Evolutionary conservation across 345 rosid species (phyloP).

Genomic region (Reutealis trisperma): DNA sequence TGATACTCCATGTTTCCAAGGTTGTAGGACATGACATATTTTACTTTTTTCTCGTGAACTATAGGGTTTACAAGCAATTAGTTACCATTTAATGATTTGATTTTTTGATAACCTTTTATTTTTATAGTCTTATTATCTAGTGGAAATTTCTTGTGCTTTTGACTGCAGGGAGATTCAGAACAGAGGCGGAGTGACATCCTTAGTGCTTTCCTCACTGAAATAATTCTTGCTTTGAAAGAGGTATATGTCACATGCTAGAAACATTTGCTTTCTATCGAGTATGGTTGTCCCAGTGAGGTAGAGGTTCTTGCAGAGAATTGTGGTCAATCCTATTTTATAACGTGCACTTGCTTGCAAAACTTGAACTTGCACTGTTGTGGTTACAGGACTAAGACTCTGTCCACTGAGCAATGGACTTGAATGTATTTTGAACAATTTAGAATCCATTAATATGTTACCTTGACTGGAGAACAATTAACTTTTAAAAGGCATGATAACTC

Average conservation of each 20-base stretch:
- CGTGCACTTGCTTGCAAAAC: background rate
- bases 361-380: background rate
- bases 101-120: background rate
- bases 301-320: background rate
- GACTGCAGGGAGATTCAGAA: slow-evolving; percentile 63
- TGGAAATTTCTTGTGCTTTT: slow-evolving; percentile 6
- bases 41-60: background rate
- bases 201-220: slow-evolving; percentile 80
- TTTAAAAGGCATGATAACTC: background rate
- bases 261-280: background rate
- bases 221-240: slow-evolving; percentile 91
- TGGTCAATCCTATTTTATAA: background rate
- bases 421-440: background rate
- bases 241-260: slow-evolving; percentile 38
- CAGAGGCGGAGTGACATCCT: slow-evolving; percentile 49
- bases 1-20: slow-evolving; percentile 66
- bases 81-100: background rate
- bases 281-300: background rate
- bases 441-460: background rate
- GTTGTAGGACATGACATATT: slow-evolving; percentile 12
- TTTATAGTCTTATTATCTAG: background rate
- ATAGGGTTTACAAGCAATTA: background rate
- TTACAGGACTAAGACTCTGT: background rate
- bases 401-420: background rate
- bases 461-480: background rate